phyloP scores from a whole-genome alignment of 805 yeast species.

The Phaffomyces thermotolerans region DNA sequence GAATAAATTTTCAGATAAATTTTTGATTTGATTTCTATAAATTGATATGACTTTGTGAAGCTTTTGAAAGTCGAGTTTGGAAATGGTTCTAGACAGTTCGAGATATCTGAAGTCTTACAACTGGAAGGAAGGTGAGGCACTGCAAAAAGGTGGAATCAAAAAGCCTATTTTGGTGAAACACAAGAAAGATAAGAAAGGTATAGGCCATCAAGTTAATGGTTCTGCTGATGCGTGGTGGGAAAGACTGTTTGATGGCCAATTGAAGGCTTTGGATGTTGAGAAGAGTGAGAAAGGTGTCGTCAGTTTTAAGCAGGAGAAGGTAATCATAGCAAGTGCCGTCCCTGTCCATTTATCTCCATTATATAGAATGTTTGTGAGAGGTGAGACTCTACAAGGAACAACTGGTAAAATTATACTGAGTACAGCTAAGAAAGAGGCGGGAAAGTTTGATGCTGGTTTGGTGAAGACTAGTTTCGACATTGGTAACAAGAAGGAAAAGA shows the following conservation, averaged over 20 bases:
- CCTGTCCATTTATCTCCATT: slow-evolving; percentile 59
- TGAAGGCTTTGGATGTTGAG: slow-evolving; percentile 64
- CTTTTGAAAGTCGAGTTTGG: too few species aligned
- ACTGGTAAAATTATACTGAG: slow-evolving; percentile 32
- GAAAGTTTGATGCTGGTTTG: slow-evolving; percentile 8
- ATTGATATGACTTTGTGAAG: too few species aligned
- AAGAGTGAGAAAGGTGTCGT: slow-evolving; percentile 27
- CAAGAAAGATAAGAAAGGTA: slow-evolving; percentile 83
- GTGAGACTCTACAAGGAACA: slow-evolving; percentile 80
- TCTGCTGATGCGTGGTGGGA: slow-evolving; percentile 95
- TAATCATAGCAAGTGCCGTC: slow-evolving; percentile 39
- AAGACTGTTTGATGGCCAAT: slow-evolving; percentile 85
- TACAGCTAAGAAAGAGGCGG: not conserved
- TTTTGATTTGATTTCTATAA: not conserved
- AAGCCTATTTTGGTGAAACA: slow-evolving; percentile 87
- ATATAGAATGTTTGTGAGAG: slow-evolving; percentile 80
- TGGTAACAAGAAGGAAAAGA: slow-evolving; percentile 11
- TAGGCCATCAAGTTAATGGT: slow-evolving; percentile 60
- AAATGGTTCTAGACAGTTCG: slow-evolving; percentile 52
- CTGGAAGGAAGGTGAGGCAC: slow-evolving; percentile 88
- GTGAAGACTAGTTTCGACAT: slow-evolving; percentile 11
- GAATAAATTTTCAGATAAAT: not conserved
- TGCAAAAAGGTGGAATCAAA: slow-evolving; percentile 69
- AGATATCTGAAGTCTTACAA: slow-evolving; percentile 72
- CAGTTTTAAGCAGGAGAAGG: slow-evolving; percentile 45